Conservation (phyloP, 2,329 filamentous ascomycete genomes). For the Trichophyton schoenleinii region DNA sequence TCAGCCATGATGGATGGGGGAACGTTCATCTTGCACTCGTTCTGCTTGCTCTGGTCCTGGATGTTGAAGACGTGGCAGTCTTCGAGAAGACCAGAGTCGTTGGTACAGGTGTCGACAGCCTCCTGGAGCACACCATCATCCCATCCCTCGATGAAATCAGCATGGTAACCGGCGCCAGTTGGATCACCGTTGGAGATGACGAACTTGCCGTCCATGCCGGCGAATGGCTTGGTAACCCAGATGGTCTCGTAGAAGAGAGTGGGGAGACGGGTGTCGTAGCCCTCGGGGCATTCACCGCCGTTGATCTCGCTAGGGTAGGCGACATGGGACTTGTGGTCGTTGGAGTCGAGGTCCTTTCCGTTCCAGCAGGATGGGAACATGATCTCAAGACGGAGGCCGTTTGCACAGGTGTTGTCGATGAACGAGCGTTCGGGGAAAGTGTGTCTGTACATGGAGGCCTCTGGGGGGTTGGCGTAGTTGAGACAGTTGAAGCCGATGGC, state of each 20-base stretch:
- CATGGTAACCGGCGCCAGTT: slow-evolving; percentile 63
- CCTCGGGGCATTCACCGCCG: slow-evolving; percentile 60
- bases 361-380: slow-evolving; percentile 91
- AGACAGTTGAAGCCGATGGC: slow-evolving; percentile 92
- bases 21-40: slow-evolving; percentile 50
- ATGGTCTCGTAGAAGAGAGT: slow-evolving; percentile 79
- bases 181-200: slow-evolving; percentile 66
- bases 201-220: slow-evolving; percentile 53
- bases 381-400: slow-evolving; percentile 70
- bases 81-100: slow-evolving; percentile 51
- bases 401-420: slow-evolving; percentile 66
- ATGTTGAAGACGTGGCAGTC: slow-evolving; percentile 68
- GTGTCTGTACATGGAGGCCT: slow-evolving; percentile 69
- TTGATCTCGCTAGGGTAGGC: slow-evolving; percentile 68
- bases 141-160: slow-evolving; percentile 73
- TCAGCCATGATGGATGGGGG: slow-evolving; percentile 44
- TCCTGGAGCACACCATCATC: slow-evolving; percentile 53
- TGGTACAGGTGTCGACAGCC: slow-evolving; percentile 66
- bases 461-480: slow-evolving; percentile 56
- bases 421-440: slow-evolving; percentile 66
- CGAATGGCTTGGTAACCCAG: slow-evolving; percentile 59
- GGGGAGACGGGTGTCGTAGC: slow-evolving; percentile 54
- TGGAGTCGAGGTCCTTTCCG: slow-evolving; percentile 47
- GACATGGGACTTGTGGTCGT: slow-evolving; percentile 52
- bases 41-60: slow-evolving; percentile 44